Conservation (phyloP, 768 basidiomycete genomes). For the Rhodotorula diobovata region DNA sequence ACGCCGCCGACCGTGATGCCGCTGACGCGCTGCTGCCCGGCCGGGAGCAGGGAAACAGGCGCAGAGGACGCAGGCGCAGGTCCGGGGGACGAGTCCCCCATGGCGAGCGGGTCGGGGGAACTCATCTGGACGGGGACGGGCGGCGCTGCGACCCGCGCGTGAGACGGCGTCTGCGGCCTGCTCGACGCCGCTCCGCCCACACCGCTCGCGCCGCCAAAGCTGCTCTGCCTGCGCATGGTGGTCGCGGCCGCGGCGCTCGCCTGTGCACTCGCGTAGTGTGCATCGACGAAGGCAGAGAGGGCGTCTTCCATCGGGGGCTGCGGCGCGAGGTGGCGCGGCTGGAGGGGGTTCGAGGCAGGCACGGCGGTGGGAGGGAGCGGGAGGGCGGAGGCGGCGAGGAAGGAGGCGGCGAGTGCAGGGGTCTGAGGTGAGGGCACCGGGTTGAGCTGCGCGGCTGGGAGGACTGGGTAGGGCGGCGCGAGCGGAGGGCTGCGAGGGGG, state of each 20-base stretch:
- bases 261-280: neutral
- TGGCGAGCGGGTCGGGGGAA: conserved; percentile 22
- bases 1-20: neutral
- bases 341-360: conserved; percentile 44
- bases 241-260: neutral
- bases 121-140: neutral
- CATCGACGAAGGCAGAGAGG: neutral
- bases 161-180: conserved; percentile 2
- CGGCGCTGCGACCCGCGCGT: neutral
- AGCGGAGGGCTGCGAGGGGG: conserved; percentile 6
- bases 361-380: conserved; percentile 54
- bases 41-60: too few relatives aligned
- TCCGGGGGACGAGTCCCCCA: neutral
- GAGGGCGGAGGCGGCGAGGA: conserved; percentile 46
- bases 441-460: too few relatives aligned
- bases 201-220: too few relatives aligned
- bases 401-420: neutral
- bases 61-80: neutral
- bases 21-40: neutral
- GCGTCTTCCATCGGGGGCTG: neutral
- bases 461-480: conserved; percentile 6
- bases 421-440: neutral
- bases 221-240: neutral
- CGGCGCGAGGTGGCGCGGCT: neutral
- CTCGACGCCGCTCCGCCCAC: neutral